Percentiles rank a stretch among this genome's conserved stretches.
phyloP scores from a whole-genome alignment of 2,329 filamentous ascomycete genomes.

The Clarireedia monteithiana region DNA sequence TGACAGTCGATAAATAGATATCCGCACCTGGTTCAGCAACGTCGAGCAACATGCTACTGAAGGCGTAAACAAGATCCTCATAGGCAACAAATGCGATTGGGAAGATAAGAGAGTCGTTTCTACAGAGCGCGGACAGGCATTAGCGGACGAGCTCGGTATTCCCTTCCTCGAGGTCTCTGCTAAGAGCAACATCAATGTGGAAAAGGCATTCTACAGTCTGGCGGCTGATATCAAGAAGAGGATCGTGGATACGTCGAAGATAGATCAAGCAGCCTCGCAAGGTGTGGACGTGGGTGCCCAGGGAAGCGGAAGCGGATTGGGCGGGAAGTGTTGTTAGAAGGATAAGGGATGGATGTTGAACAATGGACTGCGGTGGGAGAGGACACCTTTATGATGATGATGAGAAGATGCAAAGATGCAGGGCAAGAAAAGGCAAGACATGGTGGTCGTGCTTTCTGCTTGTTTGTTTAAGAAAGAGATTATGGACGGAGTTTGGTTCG shows the following conservation, averaged over 20 bases:
- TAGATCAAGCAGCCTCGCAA: slow-evolving; percentile 50
- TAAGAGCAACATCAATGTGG: slow-evolving; percentile 99
- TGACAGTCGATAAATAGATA: slow-evolving; percentile 52
- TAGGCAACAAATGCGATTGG: slow-evolving; percentile 99
- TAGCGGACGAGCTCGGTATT: slow-evolving; percentile 93
- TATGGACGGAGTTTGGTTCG: slow-evolving; percentile 29
- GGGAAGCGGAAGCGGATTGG: slow-evolving; percentile 42
- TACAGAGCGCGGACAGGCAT: slow-evolving; percentile 83
- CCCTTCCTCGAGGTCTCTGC: slow-evolving; percentile 98
- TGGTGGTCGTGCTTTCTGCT: slow-evolving; percentile 12
- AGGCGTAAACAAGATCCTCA: slow-evolving; percentile 98
- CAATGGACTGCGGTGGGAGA: slow-evolving; percentile 9
- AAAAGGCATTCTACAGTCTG: slow-evolving; percentile 95
- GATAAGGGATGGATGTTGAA: not conserved
- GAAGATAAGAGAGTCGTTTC: slow-evolving; percentile 96
- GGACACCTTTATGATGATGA: slow-evolving; percentile 1
- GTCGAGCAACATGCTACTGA: slow-evolving; percentile 98
- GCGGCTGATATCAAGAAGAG: slow-evolving; percentile 97
- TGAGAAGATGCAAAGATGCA: not conserved
- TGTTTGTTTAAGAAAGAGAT: slow-evolving; percentile 25
- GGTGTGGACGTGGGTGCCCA: slow-evolving; percentile 63
- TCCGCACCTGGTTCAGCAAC: slow-evolving; percentile 99
- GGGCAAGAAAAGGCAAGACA: not conserved
- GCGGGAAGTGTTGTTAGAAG: slow-evolving; percentile 71
- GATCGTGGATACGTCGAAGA: slow-evolving; percentile 84